Evolutionary conservation across 306 rosid species (phyloP).

Genomic region (Vicia villosa): DNA sequence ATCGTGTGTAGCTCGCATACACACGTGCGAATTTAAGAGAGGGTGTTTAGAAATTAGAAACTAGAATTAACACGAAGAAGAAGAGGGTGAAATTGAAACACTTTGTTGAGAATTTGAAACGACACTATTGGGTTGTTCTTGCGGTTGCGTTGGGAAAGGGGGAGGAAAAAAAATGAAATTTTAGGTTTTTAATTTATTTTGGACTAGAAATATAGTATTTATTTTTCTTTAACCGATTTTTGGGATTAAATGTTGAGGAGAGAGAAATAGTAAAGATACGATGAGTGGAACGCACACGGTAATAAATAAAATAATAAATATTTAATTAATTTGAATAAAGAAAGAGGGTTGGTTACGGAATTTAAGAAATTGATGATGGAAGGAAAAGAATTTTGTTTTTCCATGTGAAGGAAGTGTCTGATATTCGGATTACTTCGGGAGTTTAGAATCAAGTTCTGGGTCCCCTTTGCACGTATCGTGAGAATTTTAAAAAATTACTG

Average conservation of each 20-base stretch:
- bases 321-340: neutral
- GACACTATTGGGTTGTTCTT: neutral
- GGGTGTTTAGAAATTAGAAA: neutral
- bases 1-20: neutral
- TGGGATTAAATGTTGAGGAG: neutral
- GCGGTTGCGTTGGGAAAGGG: conserved; percentile 4
- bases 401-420: conserved; percentile 14
- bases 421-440: neutral
- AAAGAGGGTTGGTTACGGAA: conserved; percentile 20
- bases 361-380: conserved; percentile 44
- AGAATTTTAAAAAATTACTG: no score
- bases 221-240: neutral
- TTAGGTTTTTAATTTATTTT: neutral
- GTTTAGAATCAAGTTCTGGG: conserved; percentile 1
- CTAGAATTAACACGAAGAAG: neutral
- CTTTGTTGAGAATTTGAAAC: neutral
- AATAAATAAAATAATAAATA: neutral
- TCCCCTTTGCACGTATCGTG: neutral
- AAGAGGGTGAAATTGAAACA: neutral
- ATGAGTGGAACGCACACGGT: neutral
- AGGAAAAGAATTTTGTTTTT: conserved; percentile 63
- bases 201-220: conserved; percentile 1
- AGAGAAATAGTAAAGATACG: neutral
- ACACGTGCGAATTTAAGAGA: neutral
- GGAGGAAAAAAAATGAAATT: neutral